Percentiles rank a stretch among this genome's conserved stretches.
Conservation (phyloP, 371 early-diverging fungal genomes). For the Mortierella sp. region DNA sequence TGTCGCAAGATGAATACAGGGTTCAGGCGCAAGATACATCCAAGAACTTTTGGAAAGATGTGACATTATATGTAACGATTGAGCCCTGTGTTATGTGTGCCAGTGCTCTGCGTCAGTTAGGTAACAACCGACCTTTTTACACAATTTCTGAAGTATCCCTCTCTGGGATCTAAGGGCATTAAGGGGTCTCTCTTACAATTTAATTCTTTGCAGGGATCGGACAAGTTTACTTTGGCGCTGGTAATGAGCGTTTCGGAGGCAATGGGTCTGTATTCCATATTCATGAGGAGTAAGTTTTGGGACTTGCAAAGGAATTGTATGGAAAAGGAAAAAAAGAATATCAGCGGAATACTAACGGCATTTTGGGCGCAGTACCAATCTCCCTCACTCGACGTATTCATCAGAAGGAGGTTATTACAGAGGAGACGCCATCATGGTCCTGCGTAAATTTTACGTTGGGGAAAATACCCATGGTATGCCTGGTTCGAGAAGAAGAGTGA, state of each 20-base stretch:
- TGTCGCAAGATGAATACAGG: constrained; percentile 62
- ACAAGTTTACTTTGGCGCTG: constrained; percentile 89
- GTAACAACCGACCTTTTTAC: too few relatives aligned
- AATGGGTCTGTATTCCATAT: constrained; percentile 89
- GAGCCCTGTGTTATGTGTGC: constrained; percentile 99
- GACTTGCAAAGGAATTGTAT: neutral
- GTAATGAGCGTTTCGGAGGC: constrained; percentile 97
- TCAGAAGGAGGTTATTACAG: constrained; percentile 78
- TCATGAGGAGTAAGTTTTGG: constrained; percentile 71
- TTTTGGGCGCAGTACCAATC: constrained; percentile 21
- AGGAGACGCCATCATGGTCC: constrained; percentile 88
- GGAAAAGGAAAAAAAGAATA: neutral
- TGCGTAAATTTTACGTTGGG: constrained; percentile 91
- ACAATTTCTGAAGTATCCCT: neutral
- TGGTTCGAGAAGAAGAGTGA: neutral
- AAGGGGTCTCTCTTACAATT: neutral
- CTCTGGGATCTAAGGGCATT: neutral
- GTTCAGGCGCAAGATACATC: constrained; percentile 51
- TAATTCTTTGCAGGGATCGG: constrained; percentile 65
- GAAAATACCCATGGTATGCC: constrained; percentile 87
- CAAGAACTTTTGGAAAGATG: constrained; percentile 65
- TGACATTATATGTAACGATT: constrained; percentile 95
- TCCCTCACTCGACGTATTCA: constrained; percentile 61
- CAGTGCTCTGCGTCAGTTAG: constrained; percentile 85
- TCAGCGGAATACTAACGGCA: neutral